Base-by-base conservation (phyloP, 306 rosid species). In the Herpetospermum pedunculosum region DNA sequence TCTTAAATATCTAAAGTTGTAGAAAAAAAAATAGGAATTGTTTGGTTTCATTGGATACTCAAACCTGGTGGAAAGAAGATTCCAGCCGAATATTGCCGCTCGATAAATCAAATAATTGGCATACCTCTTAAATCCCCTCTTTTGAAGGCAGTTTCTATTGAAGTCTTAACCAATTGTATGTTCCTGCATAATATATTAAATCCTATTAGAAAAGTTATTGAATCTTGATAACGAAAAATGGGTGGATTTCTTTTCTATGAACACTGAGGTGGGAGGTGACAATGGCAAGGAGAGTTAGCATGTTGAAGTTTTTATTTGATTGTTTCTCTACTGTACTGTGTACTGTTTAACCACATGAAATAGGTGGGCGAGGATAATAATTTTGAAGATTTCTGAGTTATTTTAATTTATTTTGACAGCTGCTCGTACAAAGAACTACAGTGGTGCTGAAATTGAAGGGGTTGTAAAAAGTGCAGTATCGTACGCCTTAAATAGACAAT, bases 391-490 rank as follows among this genome's bases (percentile, higher is more conserved):
- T 26, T 44, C 55, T 70, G 25, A 69, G 58, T 21, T 35, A 41
- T 14, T 26, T 25, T 41, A 34, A 29, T 65, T 81, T 43, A 54
- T 55, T 74, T 74, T 54, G 79, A 83, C 88, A 91, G 99, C 99
- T 82, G 97, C 99, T 74, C 91, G 97, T 72, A 91, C 97, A 6
- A 95, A 95, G 83, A 95, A 95, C 79, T 95, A 79, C 60, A 95
- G 99, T 77, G 99, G 99, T 89, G 99, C 99, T 18, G 99, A 95
- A 88, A 96, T 95, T 77, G 97, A 95, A 88, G 99, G 99, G 81
- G 99, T 95, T 81, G 99, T 95, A 40, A 95, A 91, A 88, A 95
- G 97, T 89, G 99, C 99, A 32, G 99, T 95, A 40, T 95, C 99
- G 70, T 95, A 70, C 82, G 97, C 99, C 75, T 89, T 95, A 76